Percentiles rank a stretch among this genome's conserved stretches.
These are phyloP conservation scores for Cercospora sp. DNA, from an alignment of 2,329 filamentous ascomycete genomes.

Conservation along the genomic window DNA sequence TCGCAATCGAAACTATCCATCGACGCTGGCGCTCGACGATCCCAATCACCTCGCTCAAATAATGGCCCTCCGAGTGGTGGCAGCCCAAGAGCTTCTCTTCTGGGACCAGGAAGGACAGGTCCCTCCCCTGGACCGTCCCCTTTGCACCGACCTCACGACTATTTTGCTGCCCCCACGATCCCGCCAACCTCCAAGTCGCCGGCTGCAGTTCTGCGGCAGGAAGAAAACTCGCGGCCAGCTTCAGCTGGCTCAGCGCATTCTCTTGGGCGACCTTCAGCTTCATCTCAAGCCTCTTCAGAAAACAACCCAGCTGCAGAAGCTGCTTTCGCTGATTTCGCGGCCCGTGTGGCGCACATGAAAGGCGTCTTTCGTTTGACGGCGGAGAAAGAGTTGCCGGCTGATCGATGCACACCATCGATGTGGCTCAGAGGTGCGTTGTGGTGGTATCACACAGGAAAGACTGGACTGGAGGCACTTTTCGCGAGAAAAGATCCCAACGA, in stretches of 20 bases:
- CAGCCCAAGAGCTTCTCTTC: slow-evolving; percentile 24
- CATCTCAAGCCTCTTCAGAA: slow-evolving; percentile 28
- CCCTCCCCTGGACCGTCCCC: slow-evolving; percentile 25
- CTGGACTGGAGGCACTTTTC: slow-evolving; percentile 71
- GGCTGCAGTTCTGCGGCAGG: slow-evolving; percentile 25
- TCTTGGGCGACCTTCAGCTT: slow-evolving; percentile 28
- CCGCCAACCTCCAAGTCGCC: slow-evolving; percentile 22
- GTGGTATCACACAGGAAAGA: slow-evolving; percentile 87
- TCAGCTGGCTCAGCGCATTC: slow-evolving; percentile 29
- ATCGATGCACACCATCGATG: slow-evolving; percentile 56
- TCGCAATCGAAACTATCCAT: slow-evolving; percentile 13
- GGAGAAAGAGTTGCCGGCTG: slow-evolving; percentile 68
- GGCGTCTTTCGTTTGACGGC: slow-evolving; percentile 77
- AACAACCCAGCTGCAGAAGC: slow-evolving; percentile 57
- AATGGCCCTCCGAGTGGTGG: slow-evolving; percentile 17
- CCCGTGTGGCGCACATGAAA: slow-evolving; percentile 70
- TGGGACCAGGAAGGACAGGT: slow-evolving; percentile 15
- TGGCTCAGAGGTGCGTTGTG: slow-evolving; percentile 74
- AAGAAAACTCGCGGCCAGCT: slow-evolving; percentile 26
- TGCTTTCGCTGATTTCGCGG: slow-evolving; percentile 68
- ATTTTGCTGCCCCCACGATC: slow-evolving; percentile 22
- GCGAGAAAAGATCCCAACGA: slow-evolving; percentile 49
- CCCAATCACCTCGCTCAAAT: slow-evolving; percentile 18
- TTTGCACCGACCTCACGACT: slow-evolving; percentile 26
- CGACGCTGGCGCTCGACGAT: slow-evolving; percentile 9